Evolutionary conservation across 225 moss, liverwort and hornwort species (phyloP).

Genomic region (Anthoceros angustus): DNA sequence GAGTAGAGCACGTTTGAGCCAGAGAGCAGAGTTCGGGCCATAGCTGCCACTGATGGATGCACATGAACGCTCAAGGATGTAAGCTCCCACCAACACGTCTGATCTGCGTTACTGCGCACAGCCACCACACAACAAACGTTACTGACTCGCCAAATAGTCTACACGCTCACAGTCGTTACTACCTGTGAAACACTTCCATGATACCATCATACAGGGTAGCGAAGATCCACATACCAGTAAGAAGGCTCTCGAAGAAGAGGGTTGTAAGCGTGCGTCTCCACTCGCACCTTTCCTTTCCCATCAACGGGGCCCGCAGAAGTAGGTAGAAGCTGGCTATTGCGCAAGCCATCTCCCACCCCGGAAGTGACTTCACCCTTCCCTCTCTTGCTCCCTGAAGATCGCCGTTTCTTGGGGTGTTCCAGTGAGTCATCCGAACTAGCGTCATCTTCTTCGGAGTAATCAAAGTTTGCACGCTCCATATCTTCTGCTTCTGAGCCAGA

Average conservation of each 20-base stretch:
- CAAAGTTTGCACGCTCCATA: conserved; percentile 26
- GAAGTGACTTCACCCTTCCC: conserved; percentile 11
- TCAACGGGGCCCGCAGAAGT: background rate
- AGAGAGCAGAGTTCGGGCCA: conserved; percentile 82
- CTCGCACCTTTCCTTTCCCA: conserved; percentile 17
- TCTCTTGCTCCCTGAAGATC: conserved; percentile 7
- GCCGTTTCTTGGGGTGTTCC: background rate
- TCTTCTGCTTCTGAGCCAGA: conserved; percentile 34
- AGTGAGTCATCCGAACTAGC: background rate
- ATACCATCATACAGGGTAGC: background rate
- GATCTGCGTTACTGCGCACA: conserved; percentile 65
- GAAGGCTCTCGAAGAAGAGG: conserved; percentile 77
- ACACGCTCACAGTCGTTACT: background rate
- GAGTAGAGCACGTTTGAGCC: conserved; percentile 73
- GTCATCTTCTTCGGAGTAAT: conserved; percentile 22
- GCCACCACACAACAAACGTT: too few species aligned
- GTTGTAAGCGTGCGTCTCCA: conserved; percentile 29
- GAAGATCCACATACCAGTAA: conserved; percentile 42
- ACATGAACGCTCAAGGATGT: conserved; percentile 56
- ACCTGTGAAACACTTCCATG: background rate
- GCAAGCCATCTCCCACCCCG: background rate
- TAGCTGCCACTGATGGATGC: conserved; percentile 87
- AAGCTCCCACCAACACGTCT: conserved; percentile 99
- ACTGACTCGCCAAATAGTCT: conserved; percentile 3
- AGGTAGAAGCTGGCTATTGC: background rate